These are phyloP conservation scores for Botryococcus braunii DNA, from an alignment of 163 green algal species.

Conservation along the genomic window DNA sequence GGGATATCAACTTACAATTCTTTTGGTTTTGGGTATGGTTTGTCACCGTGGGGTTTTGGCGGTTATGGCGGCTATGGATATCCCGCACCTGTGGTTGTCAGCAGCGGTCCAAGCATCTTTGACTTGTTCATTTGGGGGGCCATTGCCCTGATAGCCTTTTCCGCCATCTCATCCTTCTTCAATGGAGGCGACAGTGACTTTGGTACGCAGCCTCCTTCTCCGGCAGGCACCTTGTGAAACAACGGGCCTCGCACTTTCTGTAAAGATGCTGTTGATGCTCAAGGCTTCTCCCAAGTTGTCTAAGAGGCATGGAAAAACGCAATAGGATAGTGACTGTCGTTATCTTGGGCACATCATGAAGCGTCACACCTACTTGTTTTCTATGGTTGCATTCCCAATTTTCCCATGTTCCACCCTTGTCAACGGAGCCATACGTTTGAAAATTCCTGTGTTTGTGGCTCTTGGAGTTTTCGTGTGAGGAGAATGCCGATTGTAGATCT, in stretches of 20 bases:
- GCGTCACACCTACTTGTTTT: neutral
- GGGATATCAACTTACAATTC: no score
- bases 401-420: neutral
- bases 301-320: neutral
- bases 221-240: neutral
- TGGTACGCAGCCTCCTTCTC: neutral
- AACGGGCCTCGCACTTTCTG: neutral
- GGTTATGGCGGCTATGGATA: conserved; percentile 6
- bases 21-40: neutral
- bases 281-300: neutral
- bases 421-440: neutral
- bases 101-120: neutral
- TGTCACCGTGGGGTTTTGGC: conserved; percentile 5
- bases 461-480: no score
- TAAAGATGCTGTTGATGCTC: neutral
- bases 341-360: neutral
- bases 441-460: no score
- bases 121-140: neutral
- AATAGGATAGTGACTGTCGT: neutral
- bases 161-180: conserved; percentile 1
- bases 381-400: neutral
- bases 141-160: neutral
- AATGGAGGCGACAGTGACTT: conserved; percentile 1
- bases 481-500: no score
- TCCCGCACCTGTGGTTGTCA: neutral